Evolutionary conservation across 108 stramenopile species (phyloP).

Genomic region (Nitzschia palea): DNA sequence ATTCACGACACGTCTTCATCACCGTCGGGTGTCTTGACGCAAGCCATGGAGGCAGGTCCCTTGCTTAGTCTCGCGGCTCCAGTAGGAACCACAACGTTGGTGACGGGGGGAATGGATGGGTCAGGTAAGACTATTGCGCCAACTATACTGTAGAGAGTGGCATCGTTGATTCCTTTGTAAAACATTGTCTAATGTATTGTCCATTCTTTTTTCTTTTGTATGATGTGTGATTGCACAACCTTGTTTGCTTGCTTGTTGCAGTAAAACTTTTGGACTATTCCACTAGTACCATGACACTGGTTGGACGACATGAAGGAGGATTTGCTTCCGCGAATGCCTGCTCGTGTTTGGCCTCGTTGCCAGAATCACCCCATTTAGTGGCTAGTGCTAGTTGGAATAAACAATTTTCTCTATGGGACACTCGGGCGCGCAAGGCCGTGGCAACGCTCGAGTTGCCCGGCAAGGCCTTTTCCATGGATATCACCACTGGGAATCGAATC

Average conservation of each 20-base stretch:
- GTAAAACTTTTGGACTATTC: slow-evolving; percentile 7
- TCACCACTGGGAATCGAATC: slow-evolving; percentile 32
- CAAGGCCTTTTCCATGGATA: slow-evolving; percentile 86
- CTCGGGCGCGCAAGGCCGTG: slow-evolving; percentile 23
- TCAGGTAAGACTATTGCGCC: slow-evolving; percentile 18
- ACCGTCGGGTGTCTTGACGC: slow-evolving; percentile 21
- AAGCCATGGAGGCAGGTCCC: slow-evolving; percentile 71
- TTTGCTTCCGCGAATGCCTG: slow-evolving; percentile 16
- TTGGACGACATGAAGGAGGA: not conserved
- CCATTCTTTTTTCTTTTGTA: not conserved
- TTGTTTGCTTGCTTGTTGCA: not conserved
- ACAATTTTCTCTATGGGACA: slow-evolving; percentile 72
- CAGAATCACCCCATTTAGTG: slow-evolving; percentile 27
- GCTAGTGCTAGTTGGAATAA: slow-evolving; percentile 78
- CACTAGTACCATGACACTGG: slow-evolving; percentile 1
- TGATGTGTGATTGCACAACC: slow-evolving; percentile 1
- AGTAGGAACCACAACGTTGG: slow-evolving; percentile 18
- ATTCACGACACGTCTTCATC: slow-evolving; percentile 54
- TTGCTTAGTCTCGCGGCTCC: slow-evolving; percentile 58
- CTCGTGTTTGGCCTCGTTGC: slow-evolving; percentile 24
- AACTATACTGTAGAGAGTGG: no score
- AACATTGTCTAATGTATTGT: slow-evolving; percentile 12
- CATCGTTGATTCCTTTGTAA: no score
- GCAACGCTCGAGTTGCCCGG: slow-evolving; percentile 57
- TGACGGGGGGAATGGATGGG: slow-evolving; percentile 74